Evolutionary conservation across 768 basidiomycete species (phyloP).

Genomic region (Pleurotus pulmonarius): DNA sequence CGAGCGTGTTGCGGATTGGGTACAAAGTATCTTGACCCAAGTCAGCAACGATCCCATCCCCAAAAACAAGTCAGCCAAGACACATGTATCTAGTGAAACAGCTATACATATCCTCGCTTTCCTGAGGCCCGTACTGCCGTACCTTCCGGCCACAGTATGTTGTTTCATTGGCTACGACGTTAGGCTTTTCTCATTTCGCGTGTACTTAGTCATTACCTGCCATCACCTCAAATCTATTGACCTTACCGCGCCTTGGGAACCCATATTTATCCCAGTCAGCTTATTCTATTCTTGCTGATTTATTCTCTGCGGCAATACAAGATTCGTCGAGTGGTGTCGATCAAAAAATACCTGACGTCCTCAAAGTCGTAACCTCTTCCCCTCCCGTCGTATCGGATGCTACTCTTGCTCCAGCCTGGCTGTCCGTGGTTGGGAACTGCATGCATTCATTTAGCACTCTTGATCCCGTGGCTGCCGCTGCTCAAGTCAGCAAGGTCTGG

Average conservation of each 20-base stretch:
- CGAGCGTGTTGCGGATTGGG: constrained; percentile 77
- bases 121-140: constrained; percentile 55
- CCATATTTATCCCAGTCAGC: constrained; percentile 86
- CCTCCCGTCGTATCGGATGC: constrained; percentile 68
- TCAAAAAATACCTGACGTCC: constrained; percentile 55
- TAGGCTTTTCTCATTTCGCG: neutral
- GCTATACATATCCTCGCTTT: constrained; percentile 77
- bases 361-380: constrained; percentile 66
- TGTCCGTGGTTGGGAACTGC: constrained; percentile 68
- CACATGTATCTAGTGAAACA: constrained; percentile 59
- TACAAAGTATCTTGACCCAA: constrained; percentile 61
- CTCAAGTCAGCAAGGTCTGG: constrained; percentile 66
- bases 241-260: constrained; percentile 83
- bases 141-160: constrained; percentile 70
- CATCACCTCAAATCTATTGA: constrained; percentile 69
- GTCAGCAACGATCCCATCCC: constrained; percentile 58
- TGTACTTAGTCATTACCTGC: constrained; percentile 62
- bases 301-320: constrained; percentile 56
- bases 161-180: neutral
- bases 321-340: constrained; percentile 46
- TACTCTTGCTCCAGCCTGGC: constrained; percentile 73
- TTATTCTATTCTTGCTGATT: constrained; percentile 81
- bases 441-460: constrained; percentile 60
- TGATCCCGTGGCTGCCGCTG: constrained; percentile 45
- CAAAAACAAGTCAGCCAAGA: constrained; percentile 54